Evolutionary conservation across 73 alveolate genomes (phyloP).

Genomic region (Stentor coeruleus): DNA sequence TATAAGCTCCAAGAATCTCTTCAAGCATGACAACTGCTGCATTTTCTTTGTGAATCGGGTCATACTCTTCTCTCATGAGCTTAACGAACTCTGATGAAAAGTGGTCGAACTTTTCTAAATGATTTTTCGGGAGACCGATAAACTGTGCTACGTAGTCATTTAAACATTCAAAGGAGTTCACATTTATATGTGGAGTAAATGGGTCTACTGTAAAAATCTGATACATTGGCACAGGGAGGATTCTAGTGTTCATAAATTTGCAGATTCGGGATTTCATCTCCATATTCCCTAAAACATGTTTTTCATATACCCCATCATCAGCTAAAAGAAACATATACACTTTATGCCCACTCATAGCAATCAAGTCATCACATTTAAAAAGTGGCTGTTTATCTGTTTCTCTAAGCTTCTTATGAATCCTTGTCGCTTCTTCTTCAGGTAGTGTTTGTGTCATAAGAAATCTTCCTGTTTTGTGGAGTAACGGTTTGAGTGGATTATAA

Average conservation of each 20-base stretch:
- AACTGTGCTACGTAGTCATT: background rate
- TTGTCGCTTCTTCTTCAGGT: constrained; percentile 10
- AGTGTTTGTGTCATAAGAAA: background rate
- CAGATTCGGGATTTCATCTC: background rate
- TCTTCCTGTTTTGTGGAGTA: background rate
- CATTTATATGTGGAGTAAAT: background rate
- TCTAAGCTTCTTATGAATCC: background rate
- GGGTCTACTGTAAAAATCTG: background rate
- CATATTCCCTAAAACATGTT: background rate
- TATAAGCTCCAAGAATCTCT: constrained; percentile 19
- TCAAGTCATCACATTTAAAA: background rate
- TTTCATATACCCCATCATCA: background rate
- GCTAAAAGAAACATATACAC: background rate
- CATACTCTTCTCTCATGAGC: background rate
- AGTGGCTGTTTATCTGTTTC: background rate
- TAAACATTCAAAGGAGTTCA: background rate
- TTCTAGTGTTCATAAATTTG: background rate
- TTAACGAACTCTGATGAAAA: background rate
- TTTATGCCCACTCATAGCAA: background rate
- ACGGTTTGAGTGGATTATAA: background rate
- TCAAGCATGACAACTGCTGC: background rate
- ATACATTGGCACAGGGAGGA: background rate
- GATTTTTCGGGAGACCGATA: background rate
- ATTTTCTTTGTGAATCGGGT: too few relatives aligned
- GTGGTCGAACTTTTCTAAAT: too few relatives aligned